These are phyloP conservation scores for Russula griseocarnosa DNA, from an alignment of 768 basidiomycete genomes.

Conservation along the genomic window DNA sequence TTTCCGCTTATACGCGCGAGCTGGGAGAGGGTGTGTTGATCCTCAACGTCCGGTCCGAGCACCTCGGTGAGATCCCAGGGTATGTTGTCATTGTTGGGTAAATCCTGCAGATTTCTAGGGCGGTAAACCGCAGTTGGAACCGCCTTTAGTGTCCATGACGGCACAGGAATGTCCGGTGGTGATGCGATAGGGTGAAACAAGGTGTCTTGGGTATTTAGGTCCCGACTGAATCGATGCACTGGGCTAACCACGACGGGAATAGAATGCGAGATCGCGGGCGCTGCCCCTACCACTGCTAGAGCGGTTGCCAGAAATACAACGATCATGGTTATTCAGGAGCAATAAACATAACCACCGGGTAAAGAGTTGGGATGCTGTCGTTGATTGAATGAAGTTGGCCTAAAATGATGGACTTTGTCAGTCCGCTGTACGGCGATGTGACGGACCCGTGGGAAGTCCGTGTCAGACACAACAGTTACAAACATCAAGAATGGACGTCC, in stretches of 20 bases:
- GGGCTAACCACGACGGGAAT: conserved; percentile 12
- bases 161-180: conserved; percentile 2
- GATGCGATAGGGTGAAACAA: conserved; percentile 9
- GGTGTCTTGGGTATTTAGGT: neutral
- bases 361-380: neutral
- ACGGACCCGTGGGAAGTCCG: neutral
- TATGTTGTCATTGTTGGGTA: conserved; percentile 48
- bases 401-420: neutral
- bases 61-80: conserved; percentile 68
- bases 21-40: conserved; percentile 73
- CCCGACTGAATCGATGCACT: conserved; percentile 3
- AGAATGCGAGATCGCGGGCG: conserved; percentile 5
- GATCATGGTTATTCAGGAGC: conserved; percentile 7
- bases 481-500: conserved; percentile 4
- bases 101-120: conserved; percentile 49
- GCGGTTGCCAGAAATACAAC: neutral
- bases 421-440: neutral
- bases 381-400: neutral
- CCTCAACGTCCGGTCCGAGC: conserved; percentile 71
- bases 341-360: neutral
- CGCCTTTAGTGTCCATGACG: conserved; percentile 40
- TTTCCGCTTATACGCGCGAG: conserved; percentile 86
- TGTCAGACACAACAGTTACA: conserved; percentile 13
- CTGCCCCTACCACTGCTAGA: neutral
- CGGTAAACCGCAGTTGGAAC: conserved; percentile 56